Evolutionary conservation across 2,329 filamentous ascomycete genomes (phyloP).

Genomic region (Microcyclospora pomicola): DNA sequence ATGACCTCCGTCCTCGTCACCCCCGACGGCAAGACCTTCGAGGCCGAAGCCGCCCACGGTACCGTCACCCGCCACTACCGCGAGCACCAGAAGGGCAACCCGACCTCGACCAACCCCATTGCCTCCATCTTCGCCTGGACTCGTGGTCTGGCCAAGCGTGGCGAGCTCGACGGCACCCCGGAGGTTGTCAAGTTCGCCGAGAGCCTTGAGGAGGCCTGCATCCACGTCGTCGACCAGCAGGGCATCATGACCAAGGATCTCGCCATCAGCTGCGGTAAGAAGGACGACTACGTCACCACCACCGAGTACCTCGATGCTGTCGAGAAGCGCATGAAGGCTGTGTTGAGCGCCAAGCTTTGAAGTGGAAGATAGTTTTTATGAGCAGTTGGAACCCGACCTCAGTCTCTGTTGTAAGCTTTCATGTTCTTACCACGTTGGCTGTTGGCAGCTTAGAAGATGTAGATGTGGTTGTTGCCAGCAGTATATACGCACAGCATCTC

Average conservation of each 20-base stretch:
- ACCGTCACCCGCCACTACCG: slow-evolving; percentile 98
- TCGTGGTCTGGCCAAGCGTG: slow-evolving; percentile 81
- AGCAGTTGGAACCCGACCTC: no score
- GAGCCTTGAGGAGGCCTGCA: slow-evolving; percentile 78
- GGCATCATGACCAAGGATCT: slow-evolving; percentile 99
- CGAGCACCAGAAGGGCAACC: slow-evolving; percentile 94
- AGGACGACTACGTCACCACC: slow-evolving; percentile 80
- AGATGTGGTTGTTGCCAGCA: no score
- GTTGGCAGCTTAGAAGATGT: no score
- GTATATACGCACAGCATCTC: no score
- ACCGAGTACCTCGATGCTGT: slow-evolving; percentile 84
- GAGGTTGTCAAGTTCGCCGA: slow-evolving; percentile 86
- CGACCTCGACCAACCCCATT: slow-evolving; percentile 97
- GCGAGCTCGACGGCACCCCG: slow-evolving; percentile 82
- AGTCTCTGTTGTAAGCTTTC: no score
- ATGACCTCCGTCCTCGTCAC: slow-evolving; percentile 98
- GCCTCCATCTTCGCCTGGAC: slow-evolving; percentile 99
- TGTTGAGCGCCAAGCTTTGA: slow-evolving; percentile 63
- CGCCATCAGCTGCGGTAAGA: slow-evolving; percentile 86
- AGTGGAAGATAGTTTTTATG: background rate
- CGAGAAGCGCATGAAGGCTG: slow-evolving; percentile 72
- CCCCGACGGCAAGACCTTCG: slow-evolving; percentile 90
- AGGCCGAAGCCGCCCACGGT: slow-evolving; percentile 94
- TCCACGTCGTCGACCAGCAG: slow-evolving; percentile 86
- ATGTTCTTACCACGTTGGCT: no score